Evolutionary conservation across 2,329 filamentous ascomycete genomes (phyloP).

Genomic region (Boeremia lycopersici): DNA sequence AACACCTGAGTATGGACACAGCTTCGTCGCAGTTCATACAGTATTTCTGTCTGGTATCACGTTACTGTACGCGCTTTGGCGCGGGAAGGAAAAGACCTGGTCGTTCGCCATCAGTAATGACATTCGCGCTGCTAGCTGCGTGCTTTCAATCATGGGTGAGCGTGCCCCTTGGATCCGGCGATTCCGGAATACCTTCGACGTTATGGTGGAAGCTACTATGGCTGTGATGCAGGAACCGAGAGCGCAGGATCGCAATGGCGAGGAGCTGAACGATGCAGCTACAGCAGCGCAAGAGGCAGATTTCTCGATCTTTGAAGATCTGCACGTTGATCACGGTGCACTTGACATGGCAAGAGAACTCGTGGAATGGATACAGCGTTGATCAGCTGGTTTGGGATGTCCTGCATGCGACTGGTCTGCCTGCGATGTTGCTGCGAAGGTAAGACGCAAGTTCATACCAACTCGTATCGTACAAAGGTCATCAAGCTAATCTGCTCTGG

Average conservation of each 20-base stretch:
- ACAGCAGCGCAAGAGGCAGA: conserved; percentile 2
- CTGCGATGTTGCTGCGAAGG: too few species aligned
- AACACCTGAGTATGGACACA: conserved; percentile 50
- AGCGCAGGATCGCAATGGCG: neutral
- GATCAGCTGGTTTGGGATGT: neutral
- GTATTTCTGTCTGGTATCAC: conserved; percentile 53
- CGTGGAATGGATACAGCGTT: conserved; percentile 7
- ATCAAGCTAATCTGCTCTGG: too few species aligned
- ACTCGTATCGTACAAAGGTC: too few species aligned
- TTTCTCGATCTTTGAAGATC: conserved; percentile 17
- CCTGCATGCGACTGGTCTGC: too few species aligned
- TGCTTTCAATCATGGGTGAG: conserved; percentile 59
- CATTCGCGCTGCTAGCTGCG: conserved; percentile 56
- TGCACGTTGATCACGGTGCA: conserved; percentile 10
- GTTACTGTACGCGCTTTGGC: conserved; percentile 50
- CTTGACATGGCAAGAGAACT: conserved; percentile 18
- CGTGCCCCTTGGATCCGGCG: conserved; percentile 52
- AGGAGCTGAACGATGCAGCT: neutral
- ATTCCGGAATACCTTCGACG: conserved; percentile 20
- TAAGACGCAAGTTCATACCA: too few species aligned
- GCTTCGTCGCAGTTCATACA: conserved; percentile 53
- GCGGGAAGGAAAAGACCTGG: conserved; percentile 54
- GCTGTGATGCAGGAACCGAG: conserved; percentile 11
- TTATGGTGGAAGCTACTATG: conserved; percentile 22
- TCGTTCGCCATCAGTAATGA: conserved; percentile 57